These are phyloP conservation scores for Nicotiana benthamiana DNA, from an alignment of 257 asterid genomes.

Conservation along the genomic window DNA sequence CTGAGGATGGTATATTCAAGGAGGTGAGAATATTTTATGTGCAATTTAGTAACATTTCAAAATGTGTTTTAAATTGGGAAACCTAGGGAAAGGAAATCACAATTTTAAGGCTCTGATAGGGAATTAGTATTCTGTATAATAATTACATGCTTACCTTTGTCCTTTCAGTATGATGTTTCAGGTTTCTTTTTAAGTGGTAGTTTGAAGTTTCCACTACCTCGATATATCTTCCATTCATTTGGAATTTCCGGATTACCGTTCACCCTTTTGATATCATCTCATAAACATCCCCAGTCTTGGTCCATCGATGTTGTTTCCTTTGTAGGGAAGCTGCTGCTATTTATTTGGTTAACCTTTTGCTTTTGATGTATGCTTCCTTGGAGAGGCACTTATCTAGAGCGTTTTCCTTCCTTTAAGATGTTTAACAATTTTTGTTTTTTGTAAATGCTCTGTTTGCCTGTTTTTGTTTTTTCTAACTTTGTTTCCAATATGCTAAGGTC, in stretches of 20 bases:
- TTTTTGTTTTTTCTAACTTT: neutral
- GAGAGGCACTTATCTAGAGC: neutral
- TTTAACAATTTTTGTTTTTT: neutral
- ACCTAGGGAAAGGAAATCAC: neutral
- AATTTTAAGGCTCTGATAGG: neutral
- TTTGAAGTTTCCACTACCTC: neutral
- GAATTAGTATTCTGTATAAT: neutral
- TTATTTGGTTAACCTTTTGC: neutral
- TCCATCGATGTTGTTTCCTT: neutral
- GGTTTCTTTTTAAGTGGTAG: neutral
- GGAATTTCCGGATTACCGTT: neutral
- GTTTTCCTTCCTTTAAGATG: neutral
- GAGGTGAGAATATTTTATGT: conserved; percentile 45
- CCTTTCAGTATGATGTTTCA: neutral
- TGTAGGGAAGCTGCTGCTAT: neutral
- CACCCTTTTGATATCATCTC: neutral
- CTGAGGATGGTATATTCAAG: conserved; percentile 96
- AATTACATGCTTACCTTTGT: neutral
- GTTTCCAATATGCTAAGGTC: conserved; percentile 35
- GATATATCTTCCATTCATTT: neutral
- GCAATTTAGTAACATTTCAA: neutral
- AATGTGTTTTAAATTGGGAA: neutral
- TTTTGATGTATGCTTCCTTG: neutral
- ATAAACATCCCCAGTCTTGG: neutral
- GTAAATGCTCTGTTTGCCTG: neutral